A percentile compares a stretch with the other conserved stretches of the same genome.
These are phyloP conservation scores for Solanum lycopersicoides DNA, from an alignment of 257 asterid genomes.

Conservation along the genomic window DNA sequence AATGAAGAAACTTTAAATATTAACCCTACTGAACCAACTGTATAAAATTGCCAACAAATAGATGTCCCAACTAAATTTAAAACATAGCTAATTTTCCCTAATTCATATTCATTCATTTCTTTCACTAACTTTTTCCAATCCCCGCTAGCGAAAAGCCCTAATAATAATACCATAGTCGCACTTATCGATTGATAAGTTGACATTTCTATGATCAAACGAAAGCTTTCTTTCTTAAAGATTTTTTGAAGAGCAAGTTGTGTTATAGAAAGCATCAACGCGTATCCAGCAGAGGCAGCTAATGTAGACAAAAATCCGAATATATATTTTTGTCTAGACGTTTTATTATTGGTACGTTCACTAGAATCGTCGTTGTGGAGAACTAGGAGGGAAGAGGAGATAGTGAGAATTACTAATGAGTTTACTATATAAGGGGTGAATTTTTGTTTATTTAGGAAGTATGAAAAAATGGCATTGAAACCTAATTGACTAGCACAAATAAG, in stretches of 20 bases:
- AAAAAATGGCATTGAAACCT: constrained; percentile 46
- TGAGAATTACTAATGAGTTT: constrained; percentile 38
- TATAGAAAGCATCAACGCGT: constrained; percentile 17
- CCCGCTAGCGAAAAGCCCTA: constrained; percentile 54
- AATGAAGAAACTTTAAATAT: constrained; percentile 53
- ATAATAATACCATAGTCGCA: constrained; percentile 13
- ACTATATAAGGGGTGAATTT: constrained; percentile 28
- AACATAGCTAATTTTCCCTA: constrained; percentile 38
- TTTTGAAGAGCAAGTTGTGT: constrained; percentile 33
- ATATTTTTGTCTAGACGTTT: background rate
- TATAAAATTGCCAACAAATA: constrained; percentile 52
- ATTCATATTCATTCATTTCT: constrained; percentile 40
- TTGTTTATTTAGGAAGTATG: constrained; percentile 34
- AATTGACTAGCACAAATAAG: constrained; percentile 41
- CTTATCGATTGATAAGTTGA: constrained; percentile 16
- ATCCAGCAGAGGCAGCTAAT: constrained; percentile 23
- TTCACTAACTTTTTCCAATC: constrained; percentile 36
- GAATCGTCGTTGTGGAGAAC: constrained; percentile 38
- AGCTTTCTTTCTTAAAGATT: constrained; percentile 33
- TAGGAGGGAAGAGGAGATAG: constrained; percentile 47
- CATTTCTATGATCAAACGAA: constrained; percentile 26
- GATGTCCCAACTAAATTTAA: constrained; percentile 52
- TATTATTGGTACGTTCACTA: constrained; percentile 13
- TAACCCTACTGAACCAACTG: constrained; percentile 42
- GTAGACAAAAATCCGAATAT: constrained; percentile 25